phyloP scores from a whole-genome alignment of 768 basidiomycete genomes.

The Russula sp. region DNA sequence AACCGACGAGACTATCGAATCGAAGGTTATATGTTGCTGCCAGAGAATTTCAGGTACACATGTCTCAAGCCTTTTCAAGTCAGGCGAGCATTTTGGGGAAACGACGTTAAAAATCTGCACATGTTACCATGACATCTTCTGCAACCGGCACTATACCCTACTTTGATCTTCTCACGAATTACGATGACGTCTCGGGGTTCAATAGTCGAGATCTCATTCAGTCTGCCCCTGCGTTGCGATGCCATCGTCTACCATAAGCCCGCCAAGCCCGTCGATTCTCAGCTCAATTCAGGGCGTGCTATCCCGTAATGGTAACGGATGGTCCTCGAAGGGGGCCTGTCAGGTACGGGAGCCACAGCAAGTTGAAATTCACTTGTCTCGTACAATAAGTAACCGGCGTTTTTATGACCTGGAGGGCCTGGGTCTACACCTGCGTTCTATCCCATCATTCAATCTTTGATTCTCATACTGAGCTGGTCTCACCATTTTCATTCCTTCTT shows the following conservation, averaged over 20 bases:
- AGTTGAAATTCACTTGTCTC: constrained; percentile 1
- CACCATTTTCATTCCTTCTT: background rate
- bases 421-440: background rate
- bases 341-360: too few species aligned
- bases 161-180: too few species aligned
- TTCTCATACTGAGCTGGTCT: constrained; percentile 25
- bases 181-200: too few species aligned
- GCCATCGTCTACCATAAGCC: background rate
- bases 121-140: background rate
- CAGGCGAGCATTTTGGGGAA: too few species aligned
- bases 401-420: background rate
- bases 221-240: background rate
- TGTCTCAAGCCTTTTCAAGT: too few species aligned
- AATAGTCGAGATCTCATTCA: background rate
- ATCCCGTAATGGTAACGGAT: background rate
- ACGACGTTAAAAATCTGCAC: background rate
- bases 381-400: background rate
- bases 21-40: background rate
- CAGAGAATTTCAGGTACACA: too few species aligned
- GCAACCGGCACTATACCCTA: background rate
- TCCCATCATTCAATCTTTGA: background rate
- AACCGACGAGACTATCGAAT: background rate
- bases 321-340: too few species aligned
- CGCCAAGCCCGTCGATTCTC: background rate
- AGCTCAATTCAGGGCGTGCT: background rate